These are phyloP conservation scores for Jackrogersella minutella DNA, from an alignment of 495 filamentous ascomycete species.

Conservation along the genomic window DNA sequence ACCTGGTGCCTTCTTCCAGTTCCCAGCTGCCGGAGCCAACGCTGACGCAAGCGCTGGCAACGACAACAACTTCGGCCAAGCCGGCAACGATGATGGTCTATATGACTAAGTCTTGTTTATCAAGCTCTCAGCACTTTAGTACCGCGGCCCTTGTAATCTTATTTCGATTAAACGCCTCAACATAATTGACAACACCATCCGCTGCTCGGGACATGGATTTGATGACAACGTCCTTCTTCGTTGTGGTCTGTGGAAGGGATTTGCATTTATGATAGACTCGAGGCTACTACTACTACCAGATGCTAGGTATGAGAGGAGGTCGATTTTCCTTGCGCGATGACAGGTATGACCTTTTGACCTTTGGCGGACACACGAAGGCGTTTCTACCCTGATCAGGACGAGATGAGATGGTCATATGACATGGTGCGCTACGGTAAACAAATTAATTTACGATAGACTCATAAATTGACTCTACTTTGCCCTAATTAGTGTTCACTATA, in stretches of 20 bases:
- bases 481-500: background rate
- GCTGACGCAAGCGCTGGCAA: constrained; percentile 59
- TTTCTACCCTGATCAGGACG: constrained; percentile 11
- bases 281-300: constrained; percentile 9
- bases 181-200: constrained; percentile 23
- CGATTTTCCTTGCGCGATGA: constrained; percentile 29
- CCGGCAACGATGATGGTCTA: constrained; percentile 87
- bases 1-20: constrained; percentile 95
- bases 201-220: constrained; percentile 1
- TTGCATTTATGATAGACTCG: constrained; percentile 31
- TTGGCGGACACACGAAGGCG: constrained; percentile 6
- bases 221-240: background rate
- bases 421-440: constrained; percentile 16
- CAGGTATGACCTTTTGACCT: constrained; percentile 15
- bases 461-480: constrained; percentile 31
- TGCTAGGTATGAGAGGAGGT: constrained; percentile 1
- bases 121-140: background rate
- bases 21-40: constrained; percentile 69
- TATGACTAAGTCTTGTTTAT: constrained; percentile 61
- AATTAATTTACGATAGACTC: constrained; percentile 36
- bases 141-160: constrained; percentile 36
- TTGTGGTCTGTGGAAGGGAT: constrained; percentile 19
- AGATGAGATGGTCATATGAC: constrained; percentile 9
- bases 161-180: constrained; percentile 20
- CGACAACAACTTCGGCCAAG: constrained; percentile 70